Evolutionary conservation across 2,329 filamentous ascomycete genomes (phyloP).

Genomic region (Talaromyces sp.): DNA sequence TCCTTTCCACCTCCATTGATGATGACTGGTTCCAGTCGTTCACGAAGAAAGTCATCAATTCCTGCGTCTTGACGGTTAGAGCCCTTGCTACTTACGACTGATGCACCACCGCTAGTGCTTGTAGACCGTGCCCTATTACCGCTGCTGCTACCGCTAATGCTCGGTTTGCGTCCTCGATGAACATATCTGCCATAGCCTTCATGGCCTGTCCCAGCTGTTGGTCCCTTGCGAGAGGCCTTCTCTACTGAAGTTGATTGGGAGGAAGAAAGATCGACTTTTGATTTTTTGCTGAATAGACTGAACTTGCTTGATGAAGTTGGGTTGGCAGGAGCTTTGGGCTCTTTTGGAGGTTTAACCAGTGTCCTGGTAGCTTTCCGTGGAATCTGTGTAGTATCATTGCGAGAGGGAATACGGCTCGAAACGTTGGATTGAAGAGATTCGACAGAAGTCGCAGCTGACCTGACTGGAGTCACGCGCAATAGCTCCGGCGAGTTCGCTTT

Average conservation of each 20-base stretch:
- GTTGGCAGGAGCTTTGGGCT: slow-evolving; percentile 31
- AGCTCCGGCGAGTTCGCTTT: slow-evolving; percentile 36
- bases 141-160: slow-evolving; percentile 37
- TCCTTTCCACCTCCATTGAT: slow-evolving; percentile 46
- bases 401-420: slow-evolving; percentile 32
- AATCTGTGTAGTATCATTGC: slow-evolving; percentile 31
- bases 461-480: slow-evolving; percentile 28
- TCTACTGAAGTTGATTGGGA: slow-evolving; percentile 55
- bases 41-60: slow-evolving; percentile 48
- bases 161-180: slow-evolving; percentile 44
- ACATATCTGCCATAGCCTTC: slow-evolving; percentile 59
- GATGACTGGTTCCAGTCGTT: slow-evolving; percentile 49
- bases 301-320: slow-evolving; percentile 59
- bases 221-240: slow-evolving; percentile 66
- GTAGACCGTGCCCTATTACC: slow-evolving; percentile 40
- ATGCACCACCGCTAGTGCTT: slow-evolving; percentile 37
- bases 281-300: slow-evolving; percentile 71
- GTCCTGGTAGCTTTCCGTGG: slow-evolving; percentile 36
- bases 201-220: slow-evolving; percentile 87
- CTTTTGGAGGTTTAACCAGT: slow-evolving; percentile 30
- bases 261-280: slow-evolving; percentile 60
- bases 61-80: slow-evolving; percentile 43
- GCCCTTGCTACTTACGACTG: slow-evolving; percentile 39
- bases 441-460: slow-evolving; percentile 34
- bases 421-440: slow-evolving; percentile 38